phyloP scores from a whole-genome alignment of 2,329 filamentous ascomycete genomes.

The Metarhizium robertsii region DNA sequence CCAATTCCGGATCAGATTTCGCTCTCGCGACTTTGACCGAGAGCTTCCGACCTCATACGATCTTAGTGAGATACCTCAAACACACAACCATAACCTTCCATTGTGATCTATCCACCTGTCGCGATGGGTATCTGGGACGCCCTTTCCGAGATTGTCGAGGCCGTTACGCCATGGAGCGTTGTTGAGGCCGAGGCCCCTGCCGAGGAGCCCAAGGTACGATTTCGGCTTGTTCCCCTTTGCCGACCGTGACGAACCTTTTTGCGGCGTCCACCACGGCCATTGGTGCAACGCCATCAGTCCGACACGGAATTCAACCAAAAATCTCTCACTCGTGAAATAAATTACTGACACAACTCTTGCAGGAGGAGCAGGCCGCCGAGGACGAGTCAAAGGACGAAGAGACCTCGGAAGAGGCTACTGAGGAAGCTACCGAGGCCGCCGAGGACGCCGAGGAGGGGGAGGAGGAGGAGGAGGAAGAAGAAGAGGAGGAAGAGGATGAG shows the following conservation, averaged over 20 bases:
- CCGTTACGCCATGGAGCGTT: conserved; percentile 54
- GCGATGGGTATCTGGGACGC: conserved; percentile 60
- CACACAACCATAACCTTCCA: conserved; percentile 29
- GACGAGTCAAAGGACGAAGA: conserved; percentile 43
- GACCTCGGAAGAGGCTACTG: conserved; percentile 14
- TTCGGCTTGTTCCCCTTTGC: background rate
- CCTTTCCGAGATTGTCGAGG: conserved; percentile 54
- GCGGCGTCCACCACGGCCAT: background rate
- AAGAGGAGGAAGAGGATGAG: conserved; percentile 66
- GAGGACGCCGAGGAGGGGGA: conserved; percentile 40
- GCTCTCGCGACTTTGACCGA: conserved; percentile 29
- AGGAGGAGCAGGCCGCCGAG: conserved; percentile 33
- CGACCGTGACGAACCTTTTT: background rate
- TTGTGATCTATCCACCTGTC: conserved; percentile 29
- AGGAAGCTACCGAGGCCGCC: conserved; percentile 25
- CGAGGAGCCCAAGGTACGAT: conserved; percentile 50
- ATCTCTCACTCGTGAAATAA: background rate
- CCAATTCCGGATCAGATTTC: conserved; percentile 41
- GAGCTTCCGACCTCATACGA: conserved; percentile 30
- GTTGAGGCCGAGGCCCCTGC: conserved; percentile 59
- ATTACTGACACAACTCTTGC: background rate
- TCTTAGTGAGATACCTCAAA: conserved; percentile 22
- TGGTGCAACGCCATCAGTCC: background rate
- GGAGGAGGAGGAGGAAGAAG: conserved; percentile 51
- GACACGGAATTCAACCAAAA: background rate